Evolutionary conservation across 225 moss, liverwort and hornwort genomes (phyloP).

Genomic region (Bryum argenteum): DNA sequence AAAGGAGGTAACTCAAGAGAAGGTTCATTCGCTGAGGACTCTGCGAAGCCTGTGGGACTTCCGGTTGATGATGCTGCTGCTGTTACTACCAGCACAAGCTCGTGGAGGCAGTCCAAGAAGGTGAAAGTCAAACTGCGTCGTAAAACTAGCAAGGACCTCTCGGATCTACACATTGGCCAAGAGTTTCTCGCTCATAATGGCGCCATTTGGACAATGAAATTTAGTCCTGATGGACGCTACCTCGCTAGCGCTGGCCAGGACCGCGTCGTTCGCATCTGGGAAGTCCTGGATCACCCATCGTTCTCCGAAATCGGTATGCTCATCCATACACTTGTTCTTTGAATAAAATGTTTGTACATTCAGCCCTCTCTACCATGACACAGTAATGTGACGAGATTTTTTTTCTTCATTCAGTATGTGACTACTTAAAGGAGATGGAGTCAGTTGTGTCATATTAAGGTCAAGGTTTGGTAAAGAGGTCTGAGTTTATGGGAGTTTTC

Average conservation of each 20-base stretch:
- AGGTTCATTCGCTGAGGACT: constrained; percentile 55
- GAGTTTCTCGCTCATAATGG: constrained; percentile 90
- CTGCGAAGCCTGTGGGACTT: constrained; percentile 33
- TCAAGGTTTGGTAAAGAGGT: background rate
- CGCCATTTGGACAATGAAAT: constrained; percentile 96
- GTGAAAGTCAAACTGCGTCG: constrained; percentile 85
- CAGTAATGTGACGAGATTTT: too few relatives aligned
- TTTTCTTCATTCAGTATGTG: too few relatives aligned
- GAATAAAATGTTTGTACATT: too few relatives aligned
- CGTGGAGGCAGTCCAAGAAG: constrained; percentile 67
- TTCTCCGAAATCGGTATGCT: constrained; percentile 46
- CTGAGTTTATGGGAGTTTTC: constrained; percentile 1
- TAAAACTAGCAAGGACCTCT: constrained; percentile 79
- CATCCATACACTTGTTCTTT: constrained; percentile 3
- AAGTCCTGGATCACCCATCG: constrained; percentile 81
- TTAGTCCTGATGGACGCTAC: constrained; percentile 90
- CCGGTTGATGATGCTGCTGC: constrained; percentile 35
- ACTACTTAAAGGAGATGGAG: too few relatives aligned
- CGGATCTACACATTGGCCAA: constrained; percentile 79
- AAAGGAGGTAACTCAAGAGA: constrained; percentile 49
- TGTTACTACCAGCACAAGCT: constrained; percentile 11
- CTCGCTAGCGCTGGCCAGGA: constrained; percentile 97
- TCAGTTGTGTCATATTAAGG: too few relatives aligned
- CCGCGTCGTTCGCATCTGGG: constrained; percentile 82
- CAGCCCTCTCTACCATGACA: too few relatives aligned